phyloP scores from a whole-genome alignment of 805 yeast species.

The Candida orba region DNA sequence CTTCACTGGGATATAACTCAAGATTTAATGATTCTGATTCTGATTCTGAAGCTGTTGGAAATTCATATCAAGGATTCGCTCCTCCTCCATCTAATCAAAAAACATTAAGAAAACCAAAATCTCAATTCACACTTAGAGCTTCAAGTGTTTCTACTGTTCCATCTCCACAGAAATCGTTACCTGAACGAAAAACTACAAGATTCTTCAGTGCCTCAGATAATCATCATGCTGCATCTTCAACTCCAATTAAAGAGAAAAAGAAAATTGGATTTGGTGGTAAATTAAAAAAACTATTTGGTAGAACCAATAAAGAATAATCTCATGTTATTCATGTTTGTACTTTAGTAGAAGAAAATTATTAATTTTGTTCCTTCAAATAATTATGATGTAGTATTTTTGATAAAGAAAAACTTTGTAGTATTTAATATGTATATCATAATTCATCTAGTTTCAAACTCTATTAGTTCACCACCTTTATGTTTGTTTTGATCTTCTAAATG shows the following conservation, averaged over 20 bases:
- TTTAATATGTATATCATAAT: too few relatives aligned
- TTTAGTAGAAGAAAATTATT: neutral
- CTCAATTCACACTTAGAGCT: slow-evolving; percentile 23
- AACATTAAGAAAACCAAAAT: slow-evolving; percentile 19
- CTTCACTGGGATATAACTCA: slow-evolving; percentile 34
- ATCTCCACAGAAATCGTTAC: slow-evolving; percentile 24
- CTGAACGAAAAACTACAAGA: slow-evolving; percentile 20
- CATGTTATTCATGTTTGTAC: neutral
- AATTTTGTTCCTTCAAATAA: neutral
- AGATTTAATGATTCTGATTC: slow-evolving; percentile 61
- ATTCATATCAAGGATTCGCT: slow-evolving; percentile 8
- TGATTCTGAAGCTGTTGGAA: slow-evolving; percentile 33
- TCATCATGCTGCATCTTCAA: slow-evolving; percentile 5
- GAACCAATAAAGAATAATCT: slow-evolving; percentile 12
- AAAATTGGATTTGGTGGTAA: slow-evolving; percentile 28
- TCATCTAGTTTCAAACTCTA: slow-evolving; percentile 35
- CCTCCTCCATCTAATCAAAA: slow-evolving; percentile 15
- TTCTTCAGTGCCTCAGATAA: slow-evolving; percentile 24
- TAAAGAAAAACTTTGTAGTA: too few relatives aligned
- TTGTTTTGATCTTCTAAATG: slow-evolving; percentile 18
- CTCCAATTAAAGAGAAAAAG: slow-evolving; percentile 20
- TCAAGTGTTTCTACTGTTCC: slow-evolving; percentile 16
- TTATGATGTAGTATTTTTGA: neutral
- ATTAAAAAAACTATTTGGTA: slow-evolving; percentile 35
- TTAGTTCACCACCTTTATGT: slow-evolving; percentile 21